These are phyloP conservation scores for Sugiyamaella lignohabitans DNA, from an alignment of 805 yeast species.

Conservation along the genomic window DNA sequence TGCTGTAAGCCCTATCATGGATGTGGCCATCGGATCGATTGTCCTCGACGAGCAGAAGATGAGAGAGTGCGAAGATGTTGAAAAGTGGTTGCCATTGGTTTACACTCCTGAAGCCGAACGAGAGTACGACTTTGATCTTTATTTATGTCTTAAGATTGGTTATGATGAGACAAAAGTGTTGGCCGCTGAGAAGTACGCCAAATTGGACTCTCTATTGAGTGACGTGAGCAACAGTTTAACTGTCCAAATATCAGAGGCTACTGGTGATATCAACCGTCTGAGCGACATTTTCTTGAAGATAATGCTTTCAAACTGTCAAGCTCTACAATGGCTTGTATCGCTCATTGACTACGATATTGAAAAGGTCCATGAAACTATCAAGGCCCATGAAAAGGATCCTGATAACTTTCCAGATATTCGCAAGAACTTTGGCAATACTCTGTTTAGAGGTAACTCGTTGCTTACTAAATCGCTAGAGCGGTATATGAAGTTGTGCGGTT, in stretches of 20 bases:
- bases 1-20: slow-evolving; percentile 29
- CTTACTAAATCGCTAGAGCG: slow-evolving; percentile 76
- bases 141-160: slow-evolving; percentile 24
- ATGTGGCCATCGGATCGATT: slow-evolving; percentile 47
- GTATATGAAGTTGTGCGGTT: slow-evolving; percentile 70
- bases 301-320: slow-evolving; percentile 62
- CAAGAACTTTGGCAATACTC: slow-evolving; percentile 45
- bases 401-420: slow-evolving; percentile 1
- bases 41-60: slow-evolving; percentile 27
- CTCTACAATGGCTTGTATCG: slow-evolving; percentile 65
- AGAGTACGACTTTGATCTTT: slow-evolving; percentile 18
- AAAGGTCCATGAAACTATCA: slow-evolving; percentile 13
- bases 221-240: slow-evolving; percentile 27
- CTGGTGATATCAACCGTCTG: slow-evolving; percentile 20
- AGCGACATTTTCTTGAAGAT: slow-evolving; percentile 53
- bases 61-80: slow-evolving; percentile 17
- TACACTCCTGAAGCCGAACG: slow-evolving; percentile 11
- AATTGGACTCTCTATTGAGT: slow-evolving; percentile 54
- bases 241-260: slow-evolving; percentile 37
- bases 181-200: slow-evolving; percentile 52
- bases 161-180: slow-evolving; percentile 32
- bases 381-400: slow-evolving; percentile 2
- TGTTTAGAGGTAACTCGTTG: slow-evolving; percentile 81
- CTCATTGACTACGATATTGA: slow-evolving; percentile 61
- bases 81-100: slow-evolving; percentile 26